phyloP scores from a whole-genome alignment of 192 early-diverging fungal species.

The Backusella mclennaniae region DNA sequence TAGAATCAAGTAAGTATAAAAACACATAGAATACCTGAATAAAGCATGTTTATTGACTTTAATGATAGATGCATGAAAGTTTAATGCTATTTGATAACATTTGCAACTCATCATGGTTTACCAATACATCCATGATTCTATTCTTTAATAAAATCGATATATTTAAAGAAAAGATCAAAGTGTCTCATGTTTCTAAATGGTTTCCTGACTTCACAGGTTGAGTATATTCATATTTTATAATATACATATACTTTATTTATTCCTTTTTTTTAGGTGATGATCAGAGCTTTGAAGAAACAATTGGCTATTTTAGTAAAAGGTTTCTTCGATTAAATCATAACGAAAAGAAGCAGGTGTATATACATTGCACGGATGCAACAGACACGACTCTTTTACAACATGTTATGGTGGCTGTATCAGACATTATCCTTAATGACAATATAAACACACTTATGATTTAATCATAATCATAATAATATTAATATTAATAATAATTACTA shows the following conservation, averaged over 20 bases:
- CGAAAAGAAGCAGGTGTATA: slow-evolving; percentile 49
- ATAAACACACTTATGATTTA: slow-evolving; percentile 31
- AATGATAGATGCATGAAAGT: slow-evolving; percentile 50
- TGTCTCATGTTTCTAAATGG: slow-evolving; percentile 41
- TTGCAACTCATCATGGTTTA: slow-evolving; percentile 60
- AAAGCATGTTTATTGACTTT: background rate
- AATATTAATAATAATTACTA: too few relatives aligned
- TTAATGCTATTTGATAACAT: slow-evolving; percentile 58
- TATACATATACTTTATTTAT: too few relatives aligned
- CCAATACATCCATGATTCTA: slow-evolving; percentile 58
- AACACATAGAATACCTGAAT: background rate
- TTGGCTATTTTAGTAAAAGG: slow-evolving; percentile 42
- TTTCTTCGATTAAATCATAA: slow-evolving; percentile 44
- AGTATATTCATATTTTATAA: too few relatives aligned
- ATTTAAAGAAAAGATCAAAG: slow-evolving; percentile 48
- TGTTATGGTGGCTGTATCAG: slow-evolving; percentile 47
- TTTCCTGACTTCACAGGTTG: slow-evolving; percentile 53
- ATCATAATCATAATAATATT: background rate
- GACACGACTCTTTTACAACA: slow-evolving; percentile 47
- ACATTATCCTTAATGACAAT: slow-evolving; percentile 46
- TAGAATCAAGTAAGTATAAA: slow-evolving; percentile 27
- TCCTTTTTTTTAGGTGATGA: slow-evolving; percentile 4
- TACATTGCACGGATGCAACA: slow-evolving; percentile 54
- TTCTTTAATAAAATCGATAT: slow-evolving; percentile 65
- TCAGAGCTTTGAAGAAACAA: slow-evolving; percentile 18